Percentiles rank a stretch among this genome's conserved stretches.
Conservation (phyloP, 176 grass and related monocot species). For the Bolboschoenus planiculmis region DNA sequence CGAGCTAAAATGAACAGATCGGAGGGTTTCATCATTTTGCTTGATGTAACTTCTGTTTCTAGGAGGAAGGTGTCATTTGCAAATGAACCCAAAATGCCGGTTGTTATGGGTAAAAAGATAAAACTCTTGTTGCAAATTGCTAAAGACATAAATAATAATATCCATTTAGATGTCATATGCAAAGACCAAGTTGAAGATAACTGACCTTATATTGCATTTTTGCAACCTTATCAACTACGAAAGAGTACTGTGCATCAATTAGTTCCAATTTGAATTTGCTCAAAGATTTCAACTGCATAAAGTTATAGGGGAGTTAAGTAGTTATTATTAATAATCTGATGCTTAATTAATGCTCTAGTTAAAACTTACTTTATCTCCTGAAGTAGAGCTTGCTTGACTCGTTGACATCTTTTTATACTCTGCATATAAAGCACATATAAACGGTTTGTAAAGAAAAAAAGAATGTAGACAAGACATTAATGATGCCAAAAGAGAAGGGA, state of each 20-base stretch:
- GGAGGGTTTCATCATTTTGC: neutral
- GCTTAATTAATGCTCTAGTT: neutral
- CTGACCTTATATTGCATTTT: conserved; percentile 83
- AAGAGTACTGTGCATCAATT: conserved; percentile 69
- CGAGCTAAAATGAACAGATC: neutral
- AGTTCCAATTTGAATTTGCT: conserved; percentile 79
- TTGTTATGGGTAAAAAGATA: neutral
- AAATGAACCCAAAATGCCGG: neutral
- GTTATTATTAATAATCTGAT: neutral
- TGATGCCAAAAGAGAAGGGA: neutral
- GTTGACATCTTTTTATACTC: conserved; percentile 62
- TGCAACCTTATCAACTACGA: conserved; percentile 70
- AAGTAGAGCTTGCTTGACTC: conserved; percentile 46
- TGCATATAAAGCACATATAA: conserved; percentile 33
- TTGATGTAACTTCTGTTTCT: neutral
- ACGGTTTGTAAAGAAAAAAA: neutral
- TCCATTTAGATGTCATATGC: neutral
- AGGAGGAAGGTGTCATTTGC: neutral
- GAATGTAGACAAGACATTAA: neutral
- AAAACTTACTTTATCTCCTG: conserved; percentile 61
- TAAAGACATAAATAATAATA: neutral
- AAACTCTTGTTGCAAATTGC: neutral
- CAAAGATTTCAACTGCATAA: conserved; percentile 70
- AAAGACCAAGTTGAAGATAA: conserved; percentile 18
- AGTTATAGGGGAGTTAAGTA: conserved; percentile 20